phyloP scores from a whole-genome alignment of 2,329 filamentous ascomycete species.

The Emmonsiellopsis sp. region DNA sequence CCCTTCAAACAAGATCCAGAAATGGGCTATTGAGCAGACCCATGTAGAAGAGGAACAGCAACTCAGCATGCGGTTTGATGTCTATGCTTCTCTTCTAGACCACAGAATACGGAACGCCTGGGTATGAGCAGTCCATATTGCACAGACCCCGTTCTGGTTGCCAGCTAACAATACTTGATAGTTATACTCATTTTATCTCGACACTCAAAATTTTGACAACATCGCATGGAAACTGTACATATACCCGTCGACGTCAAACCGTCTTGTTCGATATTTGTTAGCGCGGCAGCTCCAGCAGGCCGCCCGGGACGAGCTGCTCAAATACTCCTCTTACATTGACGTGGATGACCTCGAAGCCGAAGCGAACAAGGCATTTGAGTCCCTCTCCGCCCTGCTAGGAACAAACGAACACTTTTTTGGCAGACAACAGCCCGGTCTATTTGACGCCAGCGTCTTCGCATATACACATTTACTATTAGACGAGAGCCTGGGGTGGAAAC shows the following conservation, averaged over 20 bases:
- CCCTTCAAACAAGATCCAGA: conserved; percentile 56
- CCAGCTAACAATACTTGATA: conserved; percentile 19
- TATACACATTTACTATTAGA: conserved; percentile 77
- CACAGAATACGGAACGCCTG: conserved; percentile 74
- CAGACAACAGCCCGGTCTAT: conserved; percentile 53
- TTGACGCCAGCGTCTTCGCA: conserved; percentile 83
- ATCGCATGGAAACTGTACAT: conserved; percentile 69
- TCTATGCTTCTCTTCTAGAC: conserved; percentile 70
- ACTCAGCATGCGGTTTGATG: conserved; percentile 43
- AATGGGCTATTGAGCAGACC: conserved; percentile 54
- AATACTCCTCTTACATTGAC: conserved; percentile 47
- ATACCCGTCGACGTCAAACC: conserved; percentile 48
- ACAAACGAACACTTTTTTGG: conserved; percentile 54
- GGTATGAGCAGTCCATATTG: conserved; percentile 41
- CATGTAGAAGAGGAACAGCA: conserved; percentile 40
- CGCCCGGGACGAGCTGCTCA: conserved; percentile 65
- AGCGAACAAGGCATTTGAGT: conserved; percentile 53
- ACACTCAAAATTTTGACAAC: conserved; percentile 52
- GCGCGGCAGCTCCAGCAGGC: conserved; percentile 60
- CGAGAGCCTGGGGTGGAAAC: conserved; percentile 53
- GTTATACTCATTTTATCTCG: conserved; percentile 77
- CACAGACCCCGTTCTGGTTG: conserved; percentile 1
- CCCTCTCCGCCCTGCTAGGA: conserved; percentile 52
- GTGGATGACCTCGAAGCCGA: conserved; percentile 50
- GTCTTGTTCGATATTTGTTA: conserved; percentile 54